phyloP scores from a whole-genome alignment of 495 filamentous ascomycete species.

The Hypoxylon subgilvum region DNA sequence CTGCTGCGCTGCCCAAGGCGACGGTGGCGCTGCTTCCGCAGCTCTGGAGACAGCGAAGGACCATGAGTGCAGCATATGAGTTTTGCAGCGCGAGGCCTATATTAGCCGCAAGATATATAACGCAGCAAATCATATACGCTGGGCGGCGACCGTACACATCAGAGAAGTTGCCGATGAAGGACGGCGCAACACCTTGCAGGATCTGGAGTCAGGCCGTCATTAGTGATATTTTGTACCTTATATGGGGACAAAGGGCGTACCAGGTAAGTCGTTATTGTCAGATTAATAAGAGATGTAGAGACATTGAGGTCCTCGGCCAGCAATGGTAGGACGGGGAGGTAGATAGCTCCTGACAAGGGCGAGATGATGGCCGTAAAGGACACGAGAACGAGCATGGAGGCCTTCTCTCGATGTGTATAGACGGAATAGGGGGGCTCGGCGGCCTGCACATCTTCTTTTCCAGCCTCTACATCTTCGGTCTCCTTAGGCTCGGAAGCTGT shows the following conservation, averaged over 20 bases:
- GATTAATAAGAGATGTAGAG: conserved; percentile 54
- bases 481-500: background rate
- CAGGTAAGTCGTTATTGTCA: conserved; percentile 59
- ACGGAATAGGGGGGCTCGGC: conserved; percentile 19
- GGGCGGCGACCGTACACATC: conserved; percentile 56
- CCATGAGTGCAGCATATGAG: conserved; percentile 54
- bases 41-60: conserved; percentile 59
- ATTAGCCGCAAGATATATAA: conserved; percentile 56
- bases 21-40: conserved; percentile 52
- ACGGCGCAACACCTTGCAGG: conserved; percentile 51
- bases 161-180: conserved; percentile 56
- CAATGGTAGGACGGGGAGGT: conserved; percentile 63
- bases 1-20: conserved; percentile 54
- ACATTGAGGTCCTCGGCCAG: conserved; percentile 55
- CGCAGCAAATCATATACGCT: conserved; percentile 55
- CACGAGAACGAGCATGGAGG: conserved; percentile 13
- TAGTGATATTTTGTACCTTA: background rate
- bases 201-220: background rate
- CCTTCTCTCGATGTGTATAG: conserved; percentile 20
- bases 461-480: background rate
- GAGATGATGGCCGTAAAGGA: conserved; percentile 62
- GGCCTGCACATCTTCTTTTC: background rate
- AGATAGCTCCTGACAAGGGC: conserved; percentile 64
- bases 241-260: conserved; percentile 1
- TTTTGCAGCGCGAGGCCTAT: conserved; percentile 58